Base-by-base conservation (phyloP, 805 yeast species). In the Monosporozyma aquatica region DNA sequence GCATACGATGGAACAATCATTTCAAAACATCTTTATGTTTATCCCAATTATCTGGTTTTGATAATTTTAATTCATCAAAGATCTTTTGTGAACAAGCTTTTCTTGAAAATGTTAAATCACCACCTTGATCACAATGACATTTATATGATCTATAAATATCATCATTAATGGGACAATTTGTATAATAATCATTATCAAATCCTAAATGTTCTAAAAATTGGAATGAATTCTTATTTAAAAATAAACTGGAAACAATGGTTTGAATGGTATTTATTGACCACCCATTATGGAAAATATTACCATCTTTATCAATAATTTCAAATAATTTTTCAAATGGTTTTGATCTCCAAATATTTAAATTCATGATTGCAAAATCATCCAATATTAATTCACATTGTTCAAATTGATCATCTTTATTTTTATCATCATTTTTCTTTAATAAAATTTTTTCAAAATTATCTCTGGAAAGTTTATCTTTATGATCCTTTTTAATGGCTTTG, bases 241-340 rank as follows among this genome's bases (percentile, higher is more conserved):
- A 80, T 46, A 84, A 66, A 7, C 85, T 67, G n/a, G 76, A 83
- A 20, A 84, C 92, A 45, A 83, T 74, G 7, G 87, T 77, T 55
- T 82, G 86, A 40, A 83, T 76, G 13, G 90, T 87, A 20, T 90
- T 92, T 59, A 82, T 92, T 43, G 92, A 89, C 87, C 94, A 85
- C 54, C 89, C 70, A 63, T 82, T 82, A 64, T 86, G 85, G 66
- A 80, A 86, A 55, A 87, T 79, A 4, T 92, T 92, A 46, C 90
- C 87, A 1, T 76, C 66, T 38, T 66, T 62, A 57, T 85, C 89
- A 42, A 83, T 69, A 52, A 71, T 64, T 20, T 78, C 75, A 49
- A 83, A 81, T 60, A 77, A 82, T 38, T 69, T 71, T 20, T 67
- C 59, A 62, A 83, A 86, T 15, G 79, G 78, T 44, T 78, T 73